These are phyloP conservation scores for Trichoderma parareesei DNA, from an alignment of 495 filamentous ascomycete species.

Conservation along the genomic window DNA sequence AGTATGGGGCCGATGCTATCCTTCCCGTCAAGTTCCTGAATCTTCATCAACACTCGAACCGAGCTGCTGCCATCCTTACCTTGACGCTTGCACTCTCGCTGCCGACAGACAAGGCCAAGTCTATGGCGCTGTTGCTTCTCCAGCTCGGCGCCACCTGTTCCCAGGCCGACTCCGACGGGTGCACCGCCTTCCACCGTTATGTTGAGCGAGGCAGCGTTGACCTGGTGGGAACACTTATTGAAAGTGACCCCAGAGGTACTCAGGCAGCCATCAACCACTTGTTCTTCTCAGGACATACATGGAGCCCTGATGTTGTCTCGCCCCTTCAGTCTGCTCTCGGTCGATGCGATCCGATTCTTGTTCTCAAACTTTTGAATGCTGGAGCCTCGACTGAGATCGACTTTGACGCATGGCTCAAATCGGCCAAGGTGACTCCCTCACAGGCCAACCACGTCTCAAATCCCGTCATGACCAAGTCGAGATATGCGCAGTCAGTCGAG, in stretches of 20 bases:
- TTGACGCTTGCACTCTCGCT: constrained; percentile 53
- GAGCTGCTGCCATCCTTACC: constrained; percentile 52
- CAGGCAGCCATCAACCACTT: constrained; percentile 59
- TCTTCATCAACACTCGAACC: constrained; percentile 27
- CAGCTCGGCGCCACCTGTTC: constrained; percentile 62
- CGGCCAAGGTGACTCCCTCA: constrained; percentile 21
- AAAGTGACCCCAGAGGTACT: constrained; percentile 52
- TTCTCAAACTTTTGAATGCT: constrained; percentile 32
- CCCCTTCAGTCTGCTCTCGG: constrained; percentile 29
- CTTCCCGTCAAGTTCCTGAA: constrained; percentile 57
- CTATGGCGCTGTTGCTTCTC: constrained; percentile 55
- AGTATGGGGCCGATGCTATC: constrained; percentile 65
- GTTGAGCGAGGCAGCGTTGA: constrained; percentile 41
- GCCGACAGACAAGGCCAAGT: constrained; percentile 48
- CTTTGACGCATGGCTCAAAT: constrained; percentile 39
- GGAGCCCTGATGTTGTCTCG: constrained; percentile 26
- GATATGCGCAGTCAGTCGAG: constrained; percentile 28
- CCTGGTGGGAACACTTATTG: constrained; percentile 49
- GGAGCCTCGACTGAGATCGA: constrained; percentile 33
- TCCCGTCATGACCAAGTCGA: constrained; percentile 31
- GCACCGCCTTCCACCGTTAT: constrained; percentile 51
- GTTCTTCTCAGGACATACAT: constrained; percentile 19
- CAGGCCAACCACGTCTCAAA: background rate
- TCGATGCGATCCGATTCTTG: constrained; percentile 25
- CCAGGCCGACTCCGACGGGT: constrained; percentile 55